Percentiles rank a stretch among this genome's conserved stretches.
Evolutionary conservation across 2,329 filamentous ascomycete genomes (phyloP).

Genomic region (Aspergillus ruber): DNA sequence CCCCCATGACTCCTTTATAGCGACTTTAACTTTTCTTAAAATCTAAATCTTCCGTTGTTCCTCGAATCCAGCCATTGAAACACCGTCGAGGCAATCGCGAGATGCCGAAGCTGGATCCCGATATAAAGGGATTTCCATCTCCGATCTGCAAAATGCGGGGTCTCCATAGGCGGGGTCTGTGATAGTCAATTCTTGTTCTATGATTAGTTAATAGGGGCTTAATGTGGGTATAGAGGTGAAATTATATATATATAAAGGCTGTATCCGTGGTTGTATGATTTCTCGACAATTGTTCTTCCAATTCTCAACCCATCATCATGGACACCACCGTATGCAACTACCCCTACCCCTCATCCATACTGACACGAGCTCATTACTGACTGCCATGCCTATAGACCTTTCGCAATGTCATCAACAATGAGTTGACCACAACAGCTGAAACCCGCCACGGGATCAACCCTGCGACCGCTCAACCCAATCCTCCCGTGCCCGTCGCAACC

Average conservation of each 20-base stretch:
- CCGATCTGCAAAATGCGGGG: not conserved
- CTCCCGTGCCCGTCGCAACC: constrained; percentile 46
- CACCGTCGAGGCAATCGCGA: not conserved
- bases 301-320: not conserved
- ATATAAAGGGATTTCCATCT: not conserved
- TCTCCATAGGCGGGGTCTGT: not conserved
- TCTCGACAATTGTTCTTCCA: not conserved
- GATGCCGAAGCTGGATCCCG: not conserved
- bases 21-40: too few relatives aligned
- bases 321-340: not conserved
- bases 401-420: constrained; percentile 48
- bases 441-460: constrained; percentile 49
- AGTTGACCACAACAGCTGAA: constrained; percentile 38
- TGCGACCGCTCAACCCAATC: constrained; percentile 43
- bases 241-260: not conserved
- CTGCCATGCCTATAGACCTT: constrained; percentile 31
- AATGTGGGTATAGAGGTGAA: not conserved
- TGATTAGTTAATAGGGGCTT: not conserved
- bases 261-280: not conserved
- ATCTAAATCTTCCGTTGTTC: too few relatives aligned
- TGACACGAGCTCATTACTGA: not conserved
- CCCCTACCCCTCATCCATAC: not conserved
- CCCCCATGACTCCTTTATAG: too few relatives aligned
- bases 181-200: not conserved
- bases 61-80: too few relatives aligned